These are phyloP conservation scores for Peronospora belbahrii DNA, from an alignment of 352 stramenopile genomes.

Conservation along the genomic window DNA sequence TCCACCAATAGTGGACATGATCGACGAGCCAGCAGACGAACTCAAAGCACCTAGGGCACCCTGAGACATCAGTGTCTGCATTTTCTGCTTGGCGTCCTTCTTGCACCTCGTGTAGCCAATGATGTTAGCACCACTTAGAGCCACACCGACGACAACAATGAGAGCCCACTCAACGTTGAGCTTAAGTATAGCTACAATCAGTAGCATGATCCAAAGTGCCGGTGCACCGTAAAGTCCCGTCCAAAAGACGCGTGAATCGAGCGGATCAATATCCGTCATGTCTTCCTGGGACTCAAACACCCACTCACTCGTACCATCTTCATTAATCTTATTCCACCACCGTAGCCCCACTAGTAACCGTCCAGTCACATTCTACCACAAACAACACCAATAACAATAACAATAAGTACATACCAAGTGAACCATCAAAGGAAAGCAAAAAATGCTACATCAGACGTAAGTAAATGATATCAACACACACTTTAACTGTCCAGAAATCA, in stretches of 20 bases:
- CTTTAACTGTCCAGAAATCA: conserved; percentile 98
- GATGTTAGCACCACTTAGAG: conserved; percentile 92
- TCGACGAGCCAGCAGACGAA: conserved; percentile 54
- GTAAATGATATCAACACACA: conserved; percentile 14
- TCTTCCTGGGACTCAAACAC: conserved; percentile 94
- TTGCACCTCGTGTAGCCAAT: conserved; percentile 98
- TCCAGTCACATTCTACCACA: conserved; percentile 73
- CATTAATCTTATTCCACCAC: conserved; percentile 97
- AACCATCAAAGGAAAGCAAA: no score
- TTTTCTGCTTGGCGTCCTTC: conserved; percentile 83
- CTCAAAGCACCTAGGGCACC: conserved; percentile 61
- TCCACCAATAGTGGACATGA: conserved; percentile 71
- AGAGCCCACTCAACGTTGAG: conserved; percentile 93
- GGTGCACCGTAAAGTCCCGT: conserved; percentile 92
- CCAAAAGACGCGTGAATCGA: conserved; percentile 93
- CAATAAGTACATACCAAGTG: conserved; percentile 17
- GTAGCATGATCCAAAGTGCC: conserved; percentile 85
- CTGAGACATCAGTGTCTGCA: conserved; percentile 75
- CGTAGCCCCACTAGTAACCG: conserved; percentile 90
- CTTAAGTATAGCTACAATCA: conserved; percentile 90
- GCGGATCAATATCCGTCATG: conserved; percentile 82
- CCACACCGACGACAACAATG: conserved; percentile 88
- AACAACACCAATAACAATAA: neutral
- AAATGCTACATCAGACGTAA: no score
- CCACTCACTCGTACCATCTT: conserved; percentile 93